phyloP scores from a whole-genome alignment of 1,284 basidiomycete species.

The Rhodotorula sp. region DNA sequence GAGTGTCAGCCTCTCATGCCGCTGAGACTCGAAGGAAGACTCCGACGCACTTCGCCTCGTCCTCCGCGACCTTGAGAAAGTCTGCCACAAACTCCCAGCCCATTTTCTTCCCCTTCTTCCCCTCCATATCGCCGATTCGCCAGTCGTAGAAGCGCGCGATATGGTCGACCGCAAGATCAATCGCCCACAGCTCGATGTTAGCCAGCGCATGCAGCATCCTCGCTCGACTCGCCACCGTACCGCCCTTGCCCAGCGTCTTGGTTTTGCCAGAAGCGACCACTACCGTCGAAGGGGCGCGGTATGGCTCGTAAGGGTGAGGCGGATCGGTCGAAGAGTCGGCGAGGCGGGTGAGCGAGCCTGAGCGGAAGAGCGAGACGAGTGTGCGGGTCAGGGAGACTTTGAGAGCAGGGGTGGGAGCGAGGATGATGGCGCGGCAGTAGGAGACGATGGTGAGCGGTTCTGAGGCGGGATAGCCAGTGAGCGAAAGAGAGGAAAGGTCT shows the following conservation, averaged over 20 bases:
- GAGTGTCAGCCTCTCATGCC: too few species aligned
- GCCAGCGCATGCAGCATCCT: slow-evolving; percentile 77
- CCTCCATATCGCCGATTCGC: slow-evolving; percentile 16
- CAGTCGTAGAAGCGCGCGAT: slow-evolving; percentile 27
- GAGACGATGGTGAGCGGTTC: slow-evolving; percentile 47
- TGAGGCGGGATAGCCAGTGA: slow-evolving; percentile 28
- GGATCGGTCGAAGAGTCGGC: slow-evolving; percentile 58
- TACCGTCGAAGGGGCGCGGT: slow-evolving; percentile 58
- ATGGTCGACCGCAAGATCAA: slow-evolving; percentile 49
- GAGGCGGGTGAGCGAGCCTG: slow-evolving; percentile 64
- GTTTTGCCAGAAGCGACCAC: slow-evolving; percentile 64
- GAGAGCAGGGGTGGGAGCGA: slow-evolving; percentile 47
- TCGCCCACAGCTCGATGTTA: slow-evolving; percentile 87
- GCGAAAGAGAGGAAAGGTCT: slow-evolving; percentile 12
- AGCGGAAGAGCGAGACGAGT: slow-evolving; percentile 65
- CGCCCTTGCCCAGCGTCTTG: slow-evolving; percentile 58
- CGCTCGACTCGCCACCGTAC: slow-evolving; percentile 62
- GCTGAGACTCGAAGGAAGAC: background rate
- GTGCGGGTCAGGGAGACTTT: slow-evolving; percentile 50
- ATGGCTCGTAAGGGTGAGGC: slow-evolving; percentile 67
- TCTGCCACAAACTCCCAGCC: slow-evolving; percentile 48
- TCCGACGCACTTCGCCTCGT: slow-evolving; percentile 59
- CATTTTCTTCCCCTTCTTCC: slow-evolving; percentile 33
- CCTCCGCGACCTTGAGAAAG: slow-evolving; percentile 60
- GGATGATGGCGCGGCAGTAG: slow-evolving; percentile 50